Evolutionary conservation across 768 basidiomycete species (phyloP), one percentile per base, ranked within the genome.

Genomic region (Gyrodon lividus): DNA sequence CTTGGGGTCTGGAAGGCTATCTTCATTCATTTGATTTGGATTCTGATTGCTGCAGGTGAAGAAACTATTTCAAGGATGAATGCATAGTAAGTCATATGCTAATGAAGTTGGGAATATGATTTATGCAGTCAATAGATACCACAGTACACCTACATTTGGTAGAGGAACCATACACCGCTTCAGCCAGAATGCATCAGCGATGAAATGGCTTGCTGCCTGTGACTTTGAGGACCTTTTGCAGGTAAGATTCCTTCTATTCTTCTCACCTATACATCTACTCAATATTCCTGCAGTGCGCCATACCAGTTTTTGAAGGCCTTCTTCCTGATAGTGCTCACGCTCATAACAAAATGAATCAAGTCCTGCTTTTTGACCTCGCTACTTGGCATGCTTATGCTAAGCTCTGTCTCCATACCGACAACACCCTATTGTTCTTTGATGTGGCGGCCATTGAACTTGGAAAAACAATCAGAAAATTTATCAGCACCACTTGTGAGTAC

Each of bases 271-370:
- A 8, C 1, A 5, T 14, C 39, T 19, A 41, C n/a, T 30, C 28
- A 37, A 20, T 37, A 23, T 35, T 47, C 23, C 24, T 41, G 24
- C n/a, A 72, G 72, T 70, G 70, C 37, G 58, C 66, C 1, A 57
- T 73, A 5, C 72, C 74, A 3, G 68, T 61, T 16, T 72, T 74
- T 43, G 72, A 75, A 16, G 69, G 65, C 6, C 64, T 77, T 0
- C 56, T 74, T 2, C 59, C 59, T 5, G 54, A 62, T 23, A 28
- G 28, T 5, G 28, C 28, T 28, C 28, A 9, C 28, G 49, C 42
- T 6, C 56, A 70, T 46, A 57, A 71, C 39, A 46, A 38, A 3
- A 48, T 54, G 7, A 34, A 67, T 17, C 41, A 56, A 8, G 54
- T 59, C 17, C 52, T 73, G 2, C 48, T 71, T 3, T 72, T 70